Evolutionary conservation across 495 filamentous ascomycete genomes (phyloP).

Genomic region (Neurospora africana): DNA sequence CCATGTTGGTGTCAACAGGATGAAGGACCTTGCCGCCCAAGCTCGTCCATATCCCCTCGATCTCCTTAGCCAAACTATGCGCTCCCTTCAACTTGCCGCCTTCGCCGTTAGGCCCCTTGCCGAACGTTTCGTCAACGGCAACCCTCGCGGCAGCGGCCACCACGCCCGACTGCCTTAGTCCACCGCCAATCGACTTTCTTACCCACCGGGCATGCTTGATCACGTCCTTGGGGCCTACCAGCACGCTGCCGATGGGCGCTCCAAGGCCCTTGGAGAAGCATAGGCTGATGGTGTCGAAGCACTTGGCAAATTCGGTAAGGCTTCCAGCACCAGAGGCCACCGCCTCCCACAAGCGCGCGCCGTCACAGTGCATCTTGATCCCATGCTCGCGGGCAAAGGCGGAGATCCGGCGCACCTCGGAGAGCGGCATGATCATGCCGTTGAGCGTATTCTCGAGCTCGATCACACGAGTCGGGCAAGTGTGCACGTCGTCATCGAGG

Average conservation of each 20-base stretch:
- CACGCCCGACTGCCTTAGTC: slow-evolving; percentile 59
- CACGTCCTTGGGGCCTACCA: slow-evolving; percentile 55
- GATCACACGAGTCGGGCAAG: slow-evolving; percentile 68
- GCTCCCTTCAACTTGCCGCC: slow-evolving; percentile 52
- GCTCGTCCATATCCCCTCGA: slow-evolving; percentile 53
- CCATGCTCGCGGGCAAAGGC: slow-evolving; percentile 56
- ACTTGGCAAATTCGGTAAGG: slow-evolving; percentile 54
- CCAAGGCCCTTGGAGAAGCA: slow-evolving; percentile 89
- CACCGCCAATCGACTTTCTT: slow-evolving; percentile 77
- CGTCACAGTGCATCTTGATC: slow-evolving; percentile 73
- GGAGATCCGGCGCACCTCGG: slow-evolving; percentile 54
- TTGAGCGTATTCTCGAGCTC: slow-evolving; percentile 76
- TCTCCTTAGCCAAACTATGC: slow-evolving; percentile 54
- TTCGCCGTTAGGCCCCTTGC: slow-evolving; percentile 45
- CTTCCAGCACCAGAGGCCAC: slow-evolving; percentile 48
- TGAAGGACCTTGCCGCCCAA: slow-evolving; percentile 49
- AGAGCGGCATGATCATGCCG: slow-evolving; percentile 66
- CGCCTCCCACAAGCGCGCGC: slow-evolving; percentile 76
- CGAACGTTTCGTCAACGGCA: slow-evolving; percentile 60
- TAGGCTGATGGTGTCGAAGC: slow-evolving; percentile 71
- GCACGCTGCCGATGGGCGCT: slow-evolving; percentile 74
- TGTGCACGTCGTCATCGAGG: slow-evolving; percentile 41
- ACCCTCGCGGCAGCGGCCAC: slow-evolving; percentile 49
- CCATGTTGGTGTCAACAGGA: slow-evolving; percentile 83
- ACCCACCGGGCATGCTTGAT: slow-evolving; percentile 69